phyloP scores from a whole-genome alignment of 2,329 filamentous ascomycete species.

The Kalaharituber pfeilii region DNA sequence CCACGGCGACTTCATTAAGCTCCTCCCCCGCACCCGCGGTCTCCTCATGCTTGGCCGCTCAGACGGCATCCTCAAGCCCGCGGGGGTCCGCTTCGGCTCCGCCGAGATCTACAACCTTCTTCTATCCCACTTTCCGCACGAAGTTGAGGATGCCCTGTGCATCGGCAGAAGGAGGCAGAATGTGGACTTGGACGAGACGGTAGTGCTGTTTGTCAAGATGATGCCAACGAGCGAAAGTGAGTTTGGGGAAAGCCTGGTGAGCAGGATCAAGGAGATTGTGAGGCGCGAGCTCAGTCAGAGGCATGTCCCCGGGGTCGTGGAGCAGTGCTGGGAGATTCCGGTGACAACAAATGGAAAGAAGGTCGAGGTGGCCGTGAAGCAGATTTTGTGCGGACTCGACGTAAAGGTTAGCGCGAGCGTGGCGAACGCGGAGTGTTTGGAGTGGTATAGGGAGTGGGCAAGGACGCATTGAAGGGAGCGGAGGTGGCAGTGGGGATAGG shows the following conservation, averaged over 20 bases:
- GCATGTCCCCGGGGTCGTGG: slow-evolving; percentile 72
- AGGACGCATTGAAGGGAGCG: slow-evolving; percentile 29
- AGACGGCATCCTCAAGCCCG: slow-evolving; percentile 83
- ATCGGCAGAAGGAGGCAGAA: slow-evolving; percentile 55
- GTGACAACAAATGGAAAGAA: slow-evolving; percentile 94
- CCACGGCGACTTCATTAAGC: slow-evolving; percentile 75
- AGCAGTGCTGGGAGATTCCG: slow-evolving; percentile 71
- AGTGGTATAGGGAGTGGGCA: slow-evolving; percentile 75
- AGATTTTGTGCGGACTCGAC: slow-evolving; percentile 74
- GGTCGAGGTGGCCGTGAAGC: slow-evolving; percentile 90
- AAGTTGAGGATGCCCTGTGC: slow-evolving; percentile 74
- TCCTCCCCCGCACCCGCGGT: slow-evolving; percentile 47
- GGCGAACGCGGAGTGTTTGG: slow-evolving; percentile 73
- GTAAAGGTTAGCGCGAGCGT: slow-evolving; percentile 84
- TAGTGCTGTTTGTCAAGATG: slow-evolving; percentile 78
- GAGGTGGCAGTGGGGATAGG: slow-evolving; percentile 1
- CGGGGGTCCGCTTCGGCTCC: slow-evolving; percentile 77
- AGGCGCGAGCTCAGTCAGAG: slow-evolving; percentile 66
- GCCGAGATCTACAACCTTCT: slow-evolving; percentile 96
- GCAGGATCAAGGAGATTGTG: slow-evolving; percentile 49
- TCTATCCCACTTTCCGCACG: slow-evolving; percentile 57
- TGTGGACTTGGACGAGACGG: slow-evolving; percentile 63
- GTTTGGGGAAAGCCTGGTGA: slow-evolving; percentile 44
- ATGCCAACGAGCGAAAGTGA: slow-evolving; percentile 31
- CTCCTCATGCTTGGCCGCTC: slow-evolving; percentile 81